phyloP scores from a whole-genome alignment of 2,329 filamentous ascomycete species.

The Bimuria novae-zelandiae region DNA sequence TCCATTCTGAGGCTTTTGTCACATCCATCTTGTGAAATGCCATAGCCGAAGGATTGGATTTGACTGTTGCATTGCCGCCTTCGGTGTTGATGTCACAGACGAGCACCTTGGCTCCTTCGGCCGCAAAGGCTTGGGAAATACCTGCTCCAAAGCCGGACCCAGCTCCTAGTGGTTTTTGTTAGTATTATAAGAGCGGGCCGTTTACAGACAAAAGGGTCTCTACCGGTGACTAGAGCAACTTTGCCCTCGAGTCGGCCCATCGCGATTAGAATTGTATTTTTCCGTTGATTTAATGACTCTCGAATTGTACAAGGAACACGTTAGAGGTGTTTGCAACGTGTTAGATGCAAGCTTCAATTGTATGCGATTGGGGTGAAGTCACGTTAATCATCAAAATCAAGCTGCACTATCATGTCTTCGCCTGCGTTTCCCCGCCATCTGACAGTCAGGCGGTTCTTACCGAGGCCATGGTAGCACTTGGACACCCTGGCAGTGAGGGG shows the following conservation, averaged over 20 bases:
- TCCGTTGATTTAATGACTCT: too few relatives aligned
- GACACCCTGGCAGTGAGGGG: slow-evolving; percentile 15
- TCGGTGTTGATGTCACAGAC: slow-evolving; percentile 64
- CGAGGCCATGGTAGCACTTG: slow-evolving; percentile 6
- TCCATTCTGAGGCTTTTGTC: slow-evolving; percentile 58
- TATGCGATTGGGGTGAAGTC: background rate
- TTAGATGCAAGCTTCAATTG: background rate
- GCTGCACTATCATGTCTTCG: slow-evolving; percentile 5
- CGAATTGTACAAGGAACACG: background rate
- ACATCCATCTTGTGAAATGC: slow-evolving; percentile 55
- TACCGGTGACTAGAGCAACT: slow-evolving; percentile 62
- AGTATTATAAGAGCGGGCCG: background rate
- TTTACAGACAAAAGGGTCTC: slow-evolving; percentile 13
- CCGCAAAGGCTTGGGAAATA: slow-evolving; percentile 62
- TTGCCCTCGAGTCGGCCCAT: slow-evolving; percentile 56
- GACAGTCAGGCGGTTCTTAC: background rate
- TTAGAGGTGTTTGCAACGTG: background rate
- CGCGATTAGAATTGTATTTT: slow-evolving; percentile 2
- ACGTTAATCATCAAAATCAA: background rate
- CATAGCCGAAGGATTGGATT: slow-evolving; percentile 45
- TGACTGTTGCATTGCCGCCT: slow-evolving; percentile 56
- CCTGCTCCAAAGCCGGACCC: slow-evolving; percentile 68
- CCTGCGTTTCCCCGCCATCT: slow-evolving; percentile 11
- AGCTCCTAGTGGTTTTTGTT: slow-evolving; percentile 49
- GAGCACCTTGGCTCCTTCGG: slow-evolving; percentile 65